These are phyloP conservation scores for Cyclotella sp. DNA, from an alignment of 108 stramenopile genomes.

Conservation along the genomic window DNA sequence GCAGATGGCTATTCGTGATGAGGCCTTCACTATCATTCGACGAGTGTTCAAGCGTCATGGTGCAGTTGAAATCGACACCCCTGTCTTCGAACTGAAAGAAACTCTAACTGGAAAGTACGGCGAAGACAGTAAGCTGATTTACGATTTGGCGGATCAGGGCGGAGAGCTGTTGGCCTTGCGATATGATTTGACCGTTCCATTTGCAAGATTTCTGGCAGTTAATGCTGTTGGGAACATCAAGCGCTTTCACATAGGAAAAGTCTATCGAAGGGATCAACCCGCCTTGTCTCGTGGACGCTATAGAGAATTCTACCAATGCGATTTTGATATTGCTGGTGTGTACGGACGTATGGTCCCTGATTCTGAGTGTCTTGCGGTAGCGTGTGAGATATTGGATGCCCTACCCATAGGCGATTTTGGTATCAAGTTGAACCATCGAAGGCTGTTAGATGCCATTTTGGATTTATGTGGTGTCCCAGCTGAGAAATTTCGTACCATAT, in stretches of 20 bases:
- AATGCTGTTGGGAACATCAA: slow-evolving; percentile 91
- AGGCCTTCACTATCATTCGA: slow-evolving; percentile 84
- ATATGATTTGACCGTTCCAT: slow-evolving; percentile 94
- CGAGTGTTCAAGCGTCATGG: slow-evolving; percentile 92
- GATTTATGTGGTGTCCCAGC: slow-evolving; percentile 90
- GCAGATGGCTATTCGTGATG: slow-evolving; percentile 90
- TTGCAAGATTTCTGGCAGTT: slow-evolving; percentile 90
- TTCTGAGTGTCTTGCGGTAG: slow-evolving; percentile 86
- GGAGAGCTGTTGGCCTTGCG: slow-evolving; percentile 81
- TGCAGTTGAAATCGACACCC: slow-evolving; percentile 94
- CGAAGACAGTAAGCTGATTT: slow-evolving; percentile 91
- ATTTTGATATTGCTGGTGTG: slow-evolving; percentile 88
- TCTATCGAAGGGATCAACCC: slow-evolving; percentile 92
- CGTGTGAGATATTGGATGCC: slow-evolving; percentile 81
- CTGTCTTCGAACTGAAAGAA: slow-evolving; percentile 91
- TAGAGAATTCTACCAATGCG: slow-evolving; percentile 96
- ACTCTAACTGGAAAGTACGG: slow-evolving; percentile 95
- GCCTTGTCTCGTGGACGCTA: slow-evolving; percentile 81
- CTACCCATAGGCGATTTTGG: slow-evolving; percentile 91
- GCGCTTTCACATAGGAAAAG: slow-evolving; percentile 91
- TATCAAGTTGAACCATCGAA: slow-evolving; percentile 91
- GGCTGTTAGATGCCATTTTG: slow-evolving; percentile 88
- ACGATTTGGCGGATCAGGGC: slow-evolving; percentile 93
- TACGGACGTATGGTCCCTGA: slow-evolving; percentile 89
- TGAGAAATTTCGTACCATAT: slow-evolving; percentile 90